These are phyloP conservation scores for Salix viminalis DNA, from an alignment of 345 rosid species.

Conservation along the genomic window DNA sequence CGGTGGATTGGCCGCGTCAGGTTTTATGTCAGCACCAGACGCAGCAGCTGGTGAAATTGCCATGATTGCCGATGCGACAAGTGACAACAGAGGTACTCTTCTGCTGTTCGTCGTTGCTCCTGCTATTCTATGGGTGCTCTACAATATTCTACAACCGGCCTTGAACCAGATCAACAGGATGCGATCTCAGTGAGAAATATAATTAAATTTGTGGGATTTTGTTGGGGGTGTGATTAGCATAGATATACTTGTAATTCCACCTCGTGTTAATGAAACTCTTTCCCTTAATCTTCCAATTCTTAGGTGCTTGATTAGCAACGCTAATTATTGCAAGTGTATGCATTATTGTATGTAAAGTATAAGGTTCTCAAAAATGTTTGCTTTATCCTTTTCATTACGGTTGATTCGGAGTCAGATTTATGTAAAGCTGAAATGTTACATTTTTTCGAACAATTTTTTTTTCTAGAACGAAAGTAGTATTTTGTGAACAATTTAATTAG, in stretches of 20 bases:
- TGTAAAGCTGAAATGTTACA: too few species aligned
- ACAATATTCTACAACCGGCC: conserved; percentile 92
- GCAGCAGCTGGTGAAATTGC: conserved; percentile 52
- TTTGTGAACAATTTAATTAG: too few species aligned
- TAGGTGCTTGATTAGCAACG: background rate
- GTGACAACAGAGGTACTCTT: conserved; percentile 77
- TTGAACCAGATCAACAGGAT: conserved; percentile 87
- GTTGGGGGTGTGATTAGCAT: conserved; percentile 4
- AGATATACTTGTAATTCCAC: conserved; percentile 34
- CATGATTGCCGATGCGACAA: conserved; percentile 38
- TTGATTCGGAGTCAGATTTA: too few species aligned
- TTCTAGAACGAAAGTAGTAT: too few species aligned
- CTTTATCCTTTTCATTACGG: too few species aligned
- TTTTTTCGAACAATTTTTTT: too few species aligned
- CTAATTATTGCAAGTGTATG: too few species aligned
- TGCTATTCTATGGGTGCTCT: conserved; percentile 87
- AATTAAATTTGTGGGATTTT: background rate
- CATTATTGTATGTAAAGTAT: too few species aligned
- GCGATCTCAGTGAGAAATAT: conserved; percentile 46
- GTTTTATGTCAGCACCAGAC: conserved; percentile 42
- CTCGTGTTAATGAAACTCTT: conserved; percentile 20
- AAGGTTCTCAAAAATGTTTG: too few species aligned
- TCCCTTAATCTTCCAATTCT: background rate
- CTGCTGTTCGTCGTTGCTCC: conserved; percentile 79
- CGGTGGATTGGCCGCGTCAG: conserved; percentile 65